Conservation (phyloP, 805 yeast species). For the Cyberlindnera suaveolens region DNA sequence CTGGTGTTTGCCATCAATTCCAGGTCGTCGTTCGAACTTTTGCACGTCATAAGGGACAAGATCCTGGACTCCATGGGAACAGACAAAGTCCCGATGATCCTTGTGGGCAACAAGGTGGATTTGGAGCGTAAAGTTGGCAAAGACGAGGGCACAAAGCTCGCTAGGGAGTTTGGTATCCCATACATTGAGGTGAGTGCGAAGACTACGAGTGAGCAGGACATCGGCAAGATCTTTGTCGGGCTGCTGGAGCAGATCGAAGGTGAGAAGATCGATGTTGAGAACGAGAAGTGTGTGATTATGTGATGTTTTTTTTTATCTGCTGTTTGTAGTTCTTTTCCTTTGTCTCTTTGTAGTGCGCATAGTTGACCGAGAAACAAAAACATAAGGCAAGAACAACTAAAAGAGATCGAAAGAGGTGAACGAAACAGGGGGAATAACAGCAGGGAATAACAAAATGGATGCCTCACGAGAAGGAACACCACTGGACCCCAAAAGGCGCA, state of each 20-base stretch:
- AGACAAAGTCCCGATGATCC: conserved; percentile 67
- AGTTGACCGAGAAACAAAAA: conserved; percentile 1
- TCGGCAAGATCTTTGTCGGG: conserved; percentile 51
- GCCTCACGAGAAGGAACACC: neutral
- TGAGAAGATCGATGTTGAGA: conserved; percentile 44
- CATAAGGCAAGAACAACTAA: neutral
- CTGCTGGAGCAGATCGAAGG: conserved; percentile 58
- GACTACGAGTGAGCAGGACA: conserved; percentile 71
- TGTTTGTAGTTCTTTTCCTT: neutral
- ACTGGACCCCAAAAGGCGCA: neutral
- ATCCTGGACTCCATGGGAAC: conserved; percentile 64
- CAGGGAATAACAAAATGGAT: neutral
- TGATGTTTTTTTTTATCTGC: conserved; percentile 16
- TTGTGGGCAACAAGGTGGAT: conserved; percentile 76
- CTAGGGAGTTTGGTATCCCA: conserved; percentile 56
- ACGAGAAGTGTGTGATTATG: conserved; percentile 45
- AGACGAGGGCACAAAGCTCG: conserved; percentile 56
- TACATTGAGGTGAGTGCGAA: conserved; percentile 84
- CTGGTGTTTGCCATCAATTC: conserved; percentile 79
- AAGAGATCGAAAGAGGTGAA: no score
- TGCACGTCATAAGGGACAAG: conserved; percentile 75
- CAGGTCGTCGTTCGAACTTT: conserved; percentile 68
- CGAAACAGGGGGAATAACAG: neutral
- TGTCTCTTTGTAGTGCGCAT: conserved; percentile 1
- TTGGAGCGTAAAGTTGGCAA: conserved; percentile 57